phyloP scores from a whole-genome alignment of 805 yeast genomes.

The Isabelozyma pseudorhagii region DNA sequence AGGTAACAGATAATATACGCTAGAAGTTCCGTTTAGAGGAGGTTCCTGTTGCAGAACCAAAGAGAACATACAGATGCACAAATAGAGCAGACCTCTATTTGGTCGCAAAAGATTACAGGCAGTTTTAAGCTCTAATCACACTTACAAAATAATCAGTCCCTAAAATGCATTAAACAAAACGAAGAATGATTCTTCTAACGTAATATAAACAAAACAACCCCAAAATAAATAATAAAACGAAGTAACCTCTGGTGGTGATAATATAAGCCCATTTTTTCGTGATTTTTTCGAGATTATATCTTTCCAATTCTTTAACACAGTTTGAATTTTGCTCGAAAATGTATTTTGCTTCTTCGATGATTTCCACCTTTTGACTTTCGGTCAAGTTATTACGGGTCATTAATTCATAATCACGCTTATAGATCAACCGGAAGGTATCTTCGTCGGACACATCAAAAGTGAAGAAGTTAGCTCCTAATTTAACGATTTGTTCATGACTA shows the following conservation, averaged over 20 bases:
- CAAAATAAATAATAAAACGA: slow-evolving; percentile 32
- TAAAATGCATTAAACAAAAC: slow-evolving; percentile 6
- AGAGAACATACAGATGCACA: too few relatives aligned
- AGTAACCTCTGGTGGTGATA: slow-evolving; percentile 50
- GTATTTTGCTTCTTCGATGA: slow-evolving; percentile 64
- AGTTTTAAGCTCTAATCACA: not conserved
- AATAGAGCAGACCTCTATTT: too few relatives aligned
- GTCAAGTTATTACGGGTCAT: slow-evolving; percentile 68
- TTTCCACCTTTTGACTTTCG: slow-evolving; percentile 66
- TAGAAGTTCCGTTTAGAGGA: too few relatives aligned
- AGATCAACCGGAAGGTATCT: slow-evolving; percentile 57
- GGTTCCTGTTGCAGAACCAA: too few relatives aligned
- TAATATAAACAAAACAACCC: slow-evolving; percentile 29
- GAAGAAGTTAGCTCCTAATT: slow-evolving; percentile 67
- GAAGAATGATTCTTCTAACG: slow-evolving; percentile 27
- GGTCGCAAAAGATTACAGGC: too few relatives aligned
- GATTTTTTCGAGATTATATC: slow-evolving; percentile 57
- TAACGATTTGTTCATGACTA: slow-evolving; percentile 58
- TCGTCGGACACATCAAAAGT: slow-evolving; percentile 68
- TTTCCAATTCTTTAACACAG: slow-evolving; percentile 65
- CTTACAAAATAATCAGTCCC: slow-evolving; percentile 1
- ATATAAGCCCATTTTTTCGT: slow-evolving; percentile 54
- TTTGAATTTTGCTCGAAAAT: slow-evolving; percentile 62
- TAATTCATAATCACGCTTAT: slow-evolving; percentile 75
- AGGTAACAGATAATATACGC: too few relatives aligned